These are phyloP conservation scores for Arachis hypogaea DNA, from an alignment of 306 rosid genomes.

Conservation along the genomic window DNA sequence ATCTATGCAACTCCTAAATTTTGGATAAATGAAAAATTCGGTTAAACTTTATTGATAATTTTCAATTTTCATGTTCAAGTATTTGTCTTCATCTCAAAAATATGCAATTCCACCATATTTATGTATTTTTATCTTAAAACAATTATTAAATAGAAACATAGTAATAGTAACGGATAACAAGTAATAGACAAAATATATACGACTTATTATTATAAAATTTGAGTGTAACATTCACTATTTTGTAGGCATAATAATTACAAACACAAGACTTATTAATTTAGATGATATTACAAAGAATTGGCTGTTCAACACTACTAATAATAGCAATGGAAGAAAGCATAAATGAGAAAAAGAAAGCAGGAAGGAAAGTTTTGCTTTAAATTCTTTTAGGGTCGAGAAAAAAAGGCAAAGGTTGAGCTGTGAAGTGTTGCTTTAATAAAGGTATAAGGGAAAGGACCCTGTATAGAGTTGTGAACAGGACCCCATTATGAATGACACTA, in stretches of 20 bases:
- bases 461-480: slow-evolving; percentile 16
- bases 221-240: slow-evolving; percentile 17
- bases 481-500: slow-evolving; percentile 45
- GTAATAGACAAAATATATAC: slow-evolving; percentile 3
- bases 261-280: slow-evolving; percentile 14
- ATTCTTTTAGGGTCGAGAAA: slow-evolving; percentile 16
- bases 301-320: background rate
- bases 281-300: slow-evolving; percentile 19
- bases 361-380: slow-evolving; percentile 16
- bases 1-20: too few species aligned
- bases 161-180: too few species aligned
- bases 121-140: too few species aligned
- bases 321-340: slow-evolving; percentile 5
- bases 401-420: slow-evolving; percentile 22
- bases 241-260: slow-evolving; percentile 40
- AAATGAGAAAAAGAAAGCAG: slow-evolving; percentile 25
- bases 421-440: slow-evolving; percentile 45
- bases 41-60: too few species aligned
- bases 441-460: slow-evolving; percentile 31
- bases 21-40: too few species aligned
- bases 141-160: too few species aligned
- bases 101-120: too few species aligned
- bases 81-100: too few species aligned
- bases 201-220: background rate
- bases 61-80: too few species aligned